phyloP scores from a whole-genome alignment of 768 basidiomycete genomes.

The Hortiboletus campestris region DNA sequence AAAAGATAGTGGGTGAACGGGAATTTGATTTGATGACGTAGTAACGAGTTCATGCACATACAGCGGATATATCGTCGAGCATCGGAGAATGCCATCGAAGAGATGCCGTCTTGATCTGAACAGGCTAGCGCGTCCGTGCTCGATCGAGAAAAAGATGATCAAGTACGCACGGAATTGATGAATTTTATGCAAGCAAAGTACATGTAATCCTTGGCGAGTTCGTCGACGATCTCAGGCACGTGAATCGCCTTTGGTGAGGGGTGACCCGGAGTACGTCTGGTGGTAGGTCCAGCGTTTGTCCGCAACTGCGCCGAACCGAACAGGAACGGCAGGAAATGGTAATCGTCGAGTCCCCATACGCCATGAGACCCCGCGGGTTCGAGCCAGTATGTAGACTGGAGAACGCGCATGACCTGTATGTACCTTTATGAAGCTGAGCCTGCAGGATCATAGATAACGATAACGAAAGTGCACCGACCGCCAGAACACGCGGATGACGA shows the following conservation, averaged over 20 bases:
- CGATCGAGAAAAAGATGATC: not conserved
- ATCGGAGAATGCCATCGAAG: conserved; percentile 98
- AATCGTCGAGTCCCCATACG: conserved; percentile 96
- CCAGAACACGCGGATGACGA: conserved; percentile 91
- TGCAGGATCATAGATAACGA: not conserved
- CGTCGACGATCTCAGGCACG: conserved; percentile 85
- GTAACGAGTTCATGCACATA: conserved; percentile 16
- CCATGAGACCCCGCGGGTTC: conserved; percentile 99
- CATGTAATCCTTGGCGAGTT: conserved; percentile 91
- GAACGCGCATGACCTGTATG: conserved; percentile 73
- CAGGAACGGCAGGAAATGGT: conserved; percentile 91
- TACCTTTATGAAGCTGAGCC: conserved; percentile 43
- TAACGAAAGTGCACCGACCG: conserved; percentile 41
- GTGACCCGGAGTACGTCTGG: conserved; percentile 49
- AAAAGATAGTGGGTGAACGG: not conserved
- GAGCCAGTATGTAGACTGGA: conserved; percentile 95
- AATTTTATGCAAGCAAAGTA: conserved; percentile 96
- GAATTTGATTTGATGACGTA: not conserved
- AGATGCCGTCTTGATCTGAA: conserved; percentile 90
- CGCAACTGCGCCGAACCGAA: conserved; percentile 79
- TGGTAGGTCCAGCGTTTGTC: conserved; percentile 7
- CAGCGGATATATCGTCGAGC: conserved; percentile 96
- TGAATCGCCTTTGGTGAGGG: conserved; percentile 92
- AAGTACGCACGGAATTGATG: conserved; percentile 77
- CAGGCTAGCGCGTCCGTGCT: not conserved